Evolutionary conservation across 192 early-diverging fungal species (phyloP).

Genomic region (Coemansia sp.): DNA sequence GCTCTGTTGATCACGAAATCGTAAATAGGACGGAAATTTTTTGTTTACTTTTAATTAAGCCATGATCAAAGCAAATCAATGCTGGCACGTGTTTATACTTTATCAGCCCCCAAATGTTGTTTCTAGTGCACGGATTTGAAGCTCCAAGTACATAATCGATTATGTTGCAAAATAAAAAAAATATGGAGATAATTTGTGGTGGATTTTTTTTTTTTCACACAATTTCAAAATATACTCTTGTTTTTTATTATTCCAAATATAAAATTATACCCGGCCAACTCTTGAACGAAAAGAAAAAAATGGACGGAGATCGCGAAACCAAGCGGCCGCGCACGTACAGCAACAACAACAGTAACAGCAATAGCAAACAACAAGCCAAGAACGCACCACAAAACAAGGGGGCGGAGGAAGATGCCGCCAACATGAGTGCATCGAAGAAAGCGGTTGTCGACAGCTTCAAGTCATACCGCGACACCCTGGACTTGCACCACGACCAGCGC

Average conservation of each 20-base stretch:
- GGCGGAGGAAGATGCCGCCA: constrained; percentile 9
- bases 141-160: neutral
- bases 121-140: no score
- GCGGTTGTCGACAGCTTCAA: constrained; percentile 20
- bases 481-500: constrained; percentile 54
- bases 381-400: neutral
- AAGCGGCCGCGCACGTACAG: neutral
- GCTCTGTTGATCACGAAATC: neutral
- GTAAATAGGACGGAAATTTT: constrained; percentile 1
- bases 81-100: neutral
- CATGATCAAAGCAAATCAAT: neutral
- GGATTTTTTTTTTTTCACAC: neutral
- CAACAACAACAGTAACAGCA: neutral
- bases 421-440: constrained; percentile 6
- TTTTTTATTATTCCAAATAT: no score
- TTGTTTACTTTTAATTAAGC: constrained; percentile 18
- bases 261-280: no score
- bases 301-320: neutral
- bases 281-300: neutral
- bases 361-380: neutral
- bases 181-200: neutral
- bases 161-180: no score
- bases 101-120: neutral
- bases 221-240: no score
- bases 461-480: constrained; percentile 35